Base-by-base conservation (phyloP, 129 eudicot genomes). In the Deinandra increscens region DNA sequence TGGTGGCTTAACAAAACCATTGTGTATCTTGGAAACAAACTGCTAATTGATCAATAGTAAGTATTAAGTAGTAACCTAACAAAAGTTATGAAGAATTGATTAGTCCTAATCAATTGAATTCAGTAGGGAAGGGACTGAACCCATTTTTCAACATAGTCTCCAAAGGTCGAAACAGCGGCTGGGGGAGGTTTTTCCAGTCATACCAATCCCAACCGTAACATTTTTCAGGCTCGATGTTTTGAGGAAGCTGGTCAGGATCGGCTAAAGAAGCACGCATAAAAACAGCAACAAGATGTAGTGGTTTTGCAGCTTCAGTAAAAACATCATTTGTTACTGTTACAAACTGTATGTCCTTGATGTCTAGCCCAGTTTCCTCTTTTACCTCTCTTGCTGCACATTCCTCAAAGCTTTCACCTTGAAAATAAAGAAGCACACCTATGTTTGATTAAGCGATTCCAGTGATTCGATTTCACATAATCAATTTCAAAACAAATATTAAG, bases 191-290 rank as follows among this genome's bases (percentile, higher is more conserved):
- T 8, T 84, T 70, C 96, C 90, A 88, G 53, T 82, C 89, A 60
- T 81, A 91, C 97, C 97, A 91, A 48, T 84, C 91, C 97, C 97
- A 91, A 34, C 97, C 96, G 20, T 72, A 83, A 73, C 97, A 91
- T 68, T 91, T 91, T 12, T 91, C 94, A n/a, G 97, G 97, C 75
- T 91, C 97, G 11, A 79, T 23, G 61, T 82, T 91, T 62, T 73
- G 75, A 0, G 97, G 91, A 19, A 78, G 20, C 60, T 91, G 87
- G 17, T 80, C 60, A 3, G 71, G 78, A 75, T 91, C 75, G 0
- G 81, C 72, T 53, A 82, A 69, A 61, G 60, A 20, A 19, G 94
- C 88, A 1, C 94, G 90, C 90, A 91, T 85, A 73, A 70, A 74
- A 55, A 91, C 67, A 53, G 80, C 75, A 68, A 92, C 90, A 38